Evolutionary conservation across 768 basidiomycete species (phyloP).

Genomic region (Phaffia australis): DNA sequence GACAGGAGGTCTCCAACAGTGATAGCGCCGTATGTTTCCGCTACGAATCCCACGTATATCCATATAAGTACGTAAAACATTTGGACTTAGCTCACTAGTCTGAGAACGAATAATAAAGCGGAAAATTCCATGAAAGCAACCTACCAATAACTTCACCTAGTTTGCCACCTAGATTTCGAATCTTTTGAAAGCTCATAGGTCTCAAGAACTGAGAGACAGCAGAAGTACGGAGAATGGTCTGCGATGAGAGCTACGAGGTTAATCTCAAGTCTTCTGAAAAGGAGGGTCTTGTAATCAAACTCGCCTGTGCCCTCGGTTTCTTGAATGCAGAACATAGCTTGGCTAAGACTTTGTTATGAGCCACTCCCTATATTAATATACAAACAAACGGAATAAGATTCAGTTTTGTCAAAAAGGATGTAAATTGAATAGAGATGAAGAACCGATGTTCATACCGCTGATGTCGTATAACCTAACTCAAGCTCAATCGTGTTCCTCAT

Average conservation of each 20-base stretch:
- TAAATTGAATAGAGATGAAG: slow-evolving; percentile 21
- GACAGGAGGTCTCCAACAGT: slow-evolving; percentile 85
- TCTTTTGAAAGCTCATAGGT: slow-evolving; percentile 88
- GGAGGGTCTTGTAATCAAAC: neutral
- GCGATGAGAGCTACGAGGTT: slow-evolving; percentile 18
- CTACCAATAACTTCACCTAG: slow-evolving; percentile 60
- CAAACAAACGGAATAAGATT: neutral
- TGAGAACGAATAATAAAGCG: too few species aligned
- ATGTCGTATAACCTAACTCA: slow-evolving; percentile 81
- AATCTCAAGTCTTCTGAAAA: neutral
- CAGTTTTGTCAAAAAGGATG: slow-evolving; percentile 1
- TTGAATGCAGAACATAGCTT: slow-evolving; percentile 89
- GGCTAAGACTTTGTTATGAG: slow-evolving; percentile 86
- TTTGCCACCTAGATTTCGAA: slow-evolving; percentile 89
- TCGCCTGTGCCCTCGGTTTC: slow-evolving; percentile 77
- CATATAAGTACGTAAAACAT: too few species aligned
- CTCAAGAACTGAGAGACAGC: slow-evolving; percentile 75
- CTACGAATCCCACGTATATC: slow-evolving; percentile 31
- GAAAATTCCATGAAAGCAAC: too few species aligned
- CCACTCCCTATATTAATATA: slow-evolving; percentile 53
- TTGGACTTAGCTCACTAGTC: too few species aligned
- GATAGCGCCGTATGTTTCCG: slow-evolving; percentile 74
- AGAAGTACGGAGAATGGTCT: slow-evolving; percentile 73
- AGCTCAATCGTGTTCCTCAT: slow-evolving; percentile 56
- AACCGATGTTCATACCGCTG: slow-evolving; percentile 53